Base-by-base conservation (phyloP, 805 yeast genomes). In the Naumovozyma castellii region DNA sequence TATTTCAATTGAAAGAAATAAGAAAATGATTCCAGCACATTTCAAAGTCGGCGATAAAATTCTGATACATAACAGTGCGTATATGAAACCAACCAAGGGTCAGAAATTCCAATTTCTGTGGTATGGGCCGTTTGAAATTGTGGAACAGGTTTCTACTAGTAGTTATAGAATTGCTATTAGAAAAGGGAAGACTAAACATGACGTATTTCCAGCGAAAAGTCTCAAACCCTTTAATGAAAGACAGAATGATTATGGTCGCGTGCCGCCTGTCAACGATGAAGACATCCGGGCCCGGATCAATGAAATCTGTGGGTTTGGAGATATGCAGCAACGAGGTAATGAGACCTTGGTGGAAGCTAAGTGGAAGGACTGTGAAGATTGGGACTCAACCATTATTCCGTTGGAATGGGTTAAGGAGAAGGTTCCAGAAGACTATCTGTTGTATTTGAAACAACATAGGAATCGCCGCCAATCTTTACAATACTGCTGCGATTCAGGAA, bases 41-140 rank as follows among this genome's bases (percentile, higher is more conserved):
- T 22, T 22, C 28, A 22, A 22, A 12, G 28, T 22, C 12, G 28
- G 28, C 28, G 28, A 22, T 12, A 8, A 8, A 22, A 12, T 22
- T 8, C 28, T 22, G 32, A 16, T 38, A 10, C 36, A 38, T n/a
- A 38, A 38, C 20, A 16, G n/a, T 6, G 22, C 36, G 2, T 33
- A 38, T 13, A 38, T 14, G 3, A 30, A 19, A 3, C 17, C 32
- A 3, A 9, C 28, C 18, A 22, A 27, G 6, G n/a, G n/a, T n/a
- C n/a, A n/a, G n/a, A 38, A 38, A 34, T 32, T 32, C 19, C 41
- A 38, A 19, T 28, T 27, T 15, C 13, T 38, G 3, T 38, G 31
- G 32, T 38, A 38, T n/a, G 41, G 41, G 16, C 41, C 37, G 10
- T 38, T 33, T 14, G 33, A 32, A 18, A 32, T 32, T 3, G 8